These are phyloP conservation scores for Cryphonectria radicalis DNA, from an alignment of 2,329 filamentous ascomycete genomes.

Conservation along the genomic window DNA sequence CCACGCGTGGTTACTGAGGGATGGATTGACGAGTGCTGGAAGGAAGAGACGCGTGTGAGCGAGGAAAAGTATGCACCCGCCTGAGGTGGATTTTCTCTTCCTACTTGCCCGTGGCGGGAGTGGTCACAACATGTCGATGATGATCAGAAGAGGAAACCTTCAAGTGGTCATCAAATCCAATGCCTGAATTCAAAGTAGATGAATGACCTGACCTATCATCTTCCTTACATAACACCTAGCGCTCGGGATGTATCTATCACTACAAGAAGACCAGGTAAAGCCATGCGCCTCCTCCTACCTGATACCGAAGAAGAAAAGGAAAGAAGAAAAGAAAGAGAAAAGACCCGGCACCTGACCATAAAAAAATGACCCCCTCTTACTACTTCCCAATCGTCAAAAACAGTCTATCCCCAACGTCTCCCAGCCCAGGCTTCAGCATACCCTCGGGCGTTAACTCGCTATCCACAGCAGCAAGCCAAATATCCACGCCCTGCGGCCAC, in stretches of 20 bases:
- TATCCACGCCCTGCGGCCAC: constrained; percentile 76
- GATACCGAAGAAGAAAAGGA: background rate
- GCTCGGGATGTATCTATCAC: background rate
- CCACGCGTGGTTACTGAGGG: constrained; percentile 70
- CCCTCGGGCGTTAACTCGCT: constrained; percentile 72
- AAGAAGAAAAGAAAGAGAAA: background rate
- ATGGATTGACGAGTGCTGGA: constrained; percentile 85
- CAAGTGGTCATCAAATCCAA: background rate
- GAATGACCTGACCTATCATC: background rate
- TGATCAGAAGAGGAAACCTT: background rate
- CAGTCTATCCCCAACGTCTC: constrained; percentile 87
- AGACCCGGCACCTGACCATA: background rate
- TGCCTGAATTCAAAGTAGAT: background rate
- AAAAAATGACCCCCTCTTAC: background rate
- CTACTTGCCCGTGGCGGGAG: background rate
- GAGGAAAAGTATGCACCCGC: constrained; percentile 65
- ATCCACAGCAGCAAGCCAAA: constrained; percentile 86
- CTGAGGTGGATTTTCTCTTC: constrained; percentile 15
- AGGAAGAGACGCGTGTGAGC: constrained; percentile 75
- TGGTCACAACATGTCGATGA: background rate
- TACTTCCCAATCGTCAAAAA: constrained; percentile 89
- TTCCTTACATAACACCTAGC: background rate
- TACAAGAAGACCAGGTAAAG: background rate
- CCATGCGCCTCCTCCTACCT: background rate
- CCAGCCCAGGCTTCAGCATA: constrained; percentile 89